Percentiles rank a stretch among this genome's conserved stretches.
Conservation (phyloP, 2,329 filamentous ascomycete species). For the Diaporthe citriasiana region DNA sequence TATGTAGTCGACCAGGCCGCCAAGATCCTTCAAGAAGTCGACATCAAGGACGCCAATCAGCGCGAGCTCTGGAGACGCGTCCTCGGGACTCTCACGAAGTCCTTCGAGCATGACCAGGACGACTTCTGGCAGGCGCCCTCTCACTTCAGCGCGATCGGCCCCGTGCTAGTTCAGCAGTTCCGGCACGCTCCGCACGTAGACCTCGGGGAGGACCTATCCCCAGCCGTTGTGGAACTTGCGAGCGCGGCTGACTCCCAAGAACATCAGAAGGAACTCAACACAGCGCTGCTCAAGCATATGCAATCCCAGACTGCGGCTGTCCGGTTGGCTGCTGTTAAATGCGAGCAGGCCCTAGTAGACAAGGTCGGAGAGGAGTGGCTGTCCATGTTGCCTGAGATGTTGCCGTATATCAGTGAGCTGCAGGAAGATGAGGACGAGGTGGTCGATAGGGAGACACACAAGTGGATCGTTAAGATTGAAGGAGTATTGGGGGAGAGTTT, state of each 20-base stretch:
- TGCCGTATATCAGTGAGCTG: conserved; percentile 94
- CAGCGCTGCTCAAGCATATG: conserved; percentile 81
- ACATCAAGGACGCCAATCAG: conserved; percentile 64
- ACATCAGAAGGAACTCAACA: conserved; percentile 92
- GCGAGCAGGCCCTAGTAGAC: conserved; percentile 84
- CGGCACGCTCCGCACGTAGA: conserved; percentile 60
- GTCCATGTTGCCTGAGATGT: conserved; percentile 90
- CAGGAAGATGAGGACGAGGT: conserved; percentile 96
- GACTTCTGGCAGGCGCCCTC: conserved; percentile 95
- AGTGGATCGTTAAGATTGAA: conserved; percentile 94
- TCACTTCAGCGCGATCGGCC: conserved; percentile 82
- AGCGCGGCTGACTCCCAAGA: conserved; percentile 85
- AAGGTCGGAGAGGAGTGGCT: conserved; percentile 94
- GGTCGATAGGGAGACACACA: conserved; percentile 89
- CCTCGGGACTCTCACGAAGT: conserved; percentile 78
- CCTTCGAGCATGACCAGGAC: conserved; percentile 91
- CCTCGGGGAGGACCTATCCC: conserved; percentile 71
- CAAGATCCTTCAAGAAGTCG: conserved; percentile 67
- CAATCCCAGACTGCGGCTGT: conserved; percentile 79
- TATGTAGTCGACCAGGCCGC: conserved; percentile 85
- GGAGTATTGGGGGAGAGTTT: conserved; percentile 89
- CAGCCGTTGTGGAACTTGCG: conserved; percentile 84
- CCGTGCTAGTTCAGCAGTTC: conserved; percentile 78
- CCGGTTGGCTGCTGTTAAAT: conserved; percentile 84
- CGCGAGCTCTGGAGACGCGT: conserved; percentile 76